Conservation (phyloP, 2,329 filamentous ascomycete species). For the Drechslerella stenobrocha region DNA sequence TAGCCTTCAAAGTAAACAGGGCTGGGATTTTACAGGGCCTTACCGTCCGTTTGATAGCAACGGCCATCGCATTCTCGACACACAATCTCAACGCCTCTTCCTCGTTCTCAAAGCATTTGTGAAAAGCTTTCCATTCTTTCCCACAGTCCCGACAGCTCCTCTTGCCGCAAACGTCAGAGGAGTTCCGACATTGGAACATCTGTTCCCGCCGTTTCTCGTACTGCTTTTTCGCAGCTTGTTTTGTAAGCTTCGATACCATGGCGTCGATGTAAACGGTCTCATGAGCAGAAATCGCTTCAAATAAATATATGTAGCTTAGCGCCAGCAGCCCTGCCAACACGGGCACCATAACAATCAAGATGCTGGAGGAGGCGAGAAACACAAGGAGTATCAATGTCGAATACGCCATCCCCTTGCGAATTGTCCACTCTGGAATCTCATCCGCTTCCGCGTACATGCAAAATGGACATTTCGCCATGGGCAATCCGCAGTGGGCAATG, state of each 20-base stretch:
- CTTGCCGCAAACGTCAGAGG: conserved; percentile 63
- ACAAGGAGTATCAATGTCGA: conserved; percentile 59
- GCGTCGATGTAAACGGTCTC: conserved; percentile 26
- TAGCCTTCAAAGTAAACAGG: too few relatives aligned
- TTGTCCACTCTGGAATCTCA: conserved; percentile 66
- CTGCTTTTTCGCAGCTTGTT: conserved; percentile 59
- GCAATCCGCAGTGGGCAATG: conserved; percentile 71
- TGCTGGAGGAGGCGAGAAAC: conserved; percentile 55
- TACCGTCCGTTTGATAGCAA: conserved; percentile 76
- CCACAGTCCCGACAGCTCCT: conserved; percentile 78
- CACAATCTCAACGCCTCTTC: conserved; percentile 80
- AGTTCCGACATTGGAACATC: conserved; percentile 77
- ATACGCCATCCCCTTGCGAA: conserved; percentile 61
- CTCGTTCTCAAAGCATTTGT: conserved; percentile 84
- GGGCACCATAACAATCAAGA: conserved; percentile 20
- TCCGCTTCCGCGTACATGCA: conserved; percentile 90
- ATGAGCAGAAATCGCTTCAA: conserved; percentile 21
- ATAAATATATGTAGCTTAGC: conserved; percentile 33
- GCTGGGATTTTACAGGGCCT: too few relatives aligned
- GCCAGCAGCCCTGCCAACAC: conserved; percentile 3
- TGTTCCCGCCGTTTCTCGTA: conserved; percentile 70
- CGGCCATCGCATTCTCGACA: conserved; percentile 88
- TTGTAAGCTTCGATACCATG: conserved; percentile 6
- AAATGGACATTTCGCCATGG: conserved; percentile 82
- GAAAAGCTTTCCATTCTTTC: conserved; percentile 83